These are phyloP conservation scores for Starmerella apis DNA, from an alignment of 805 yeast genomes.

Conservation along the genomic window DNA sequence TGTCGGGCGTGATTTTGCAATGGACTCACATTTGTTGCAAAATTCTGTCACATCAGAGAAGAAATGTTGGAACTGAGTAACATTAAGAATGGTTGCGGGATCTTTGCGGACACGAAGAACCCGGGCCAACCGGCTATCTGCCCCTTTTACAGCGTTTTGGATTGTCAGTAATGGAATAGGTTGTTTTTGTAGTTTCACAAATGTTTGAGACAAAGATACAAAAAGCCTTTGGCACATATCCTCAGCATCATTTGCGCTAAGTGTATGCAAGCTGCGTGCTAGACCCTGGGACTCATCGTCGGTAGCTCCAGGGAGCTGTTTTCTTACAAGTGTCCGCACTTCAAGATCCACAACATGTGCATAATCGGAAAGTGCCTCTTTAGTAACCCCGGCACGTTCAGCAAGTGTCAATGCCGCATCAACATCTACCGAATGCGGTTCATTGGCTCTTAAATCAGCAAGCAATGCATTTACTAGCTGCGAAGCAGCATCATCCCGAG, in stretches of 20 bases:
- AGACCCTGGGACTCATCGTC: slow-evolving; percentile 16
- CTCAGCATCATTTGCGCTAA: slow-evolving; percentile 69
- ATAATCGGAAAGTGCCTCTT: not conserved
- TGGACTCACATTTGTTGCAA: slow-evolving; percentile 69
- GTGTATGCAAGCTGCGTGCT: slow-evolving; percentile 45
- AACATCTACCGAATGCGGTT: slow-evolving; percentile 2
- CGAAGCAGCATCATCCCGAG: not conserved
- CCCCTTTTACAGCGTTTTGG: slow-evolving; percentile 50
- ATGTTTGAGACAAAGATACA: not conserved
- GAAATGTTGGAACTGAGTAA: slow-evolving; percentile 54
- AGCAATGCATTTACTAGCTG: slow-evolving; percentile 1
- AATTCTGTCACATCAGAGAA: slow-evolving; percentile 59
- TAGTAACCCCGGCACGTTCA: not conserved
- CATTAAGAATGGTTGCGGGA: slow-evolving; percentile 47
- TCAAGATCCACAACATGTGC: not conserved
- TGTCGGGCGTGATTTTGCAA: slow-evolving; percentile 52
- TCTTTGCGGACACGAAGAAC: slow-evolving; percentile 69
- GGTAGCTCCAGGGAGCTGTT: slow-evolving; percentile 1
- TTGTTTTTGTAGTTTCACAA: not conserved
- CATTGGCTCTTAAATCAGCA: slow-evolving; percentile 40
- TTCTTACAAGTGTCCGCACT: not conserved
- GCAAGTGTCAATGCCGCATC: not conserved
- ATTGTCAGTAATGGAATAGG: not conserved
- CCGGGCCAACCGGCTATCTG: slow-evolving; percentile 64
- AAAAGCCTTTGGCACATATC: slow-evolving; percentile 41